Conservation (phyloP, 2,329 filamentous ascomycete genomes). For the Talaromyces sp. region DNA sequence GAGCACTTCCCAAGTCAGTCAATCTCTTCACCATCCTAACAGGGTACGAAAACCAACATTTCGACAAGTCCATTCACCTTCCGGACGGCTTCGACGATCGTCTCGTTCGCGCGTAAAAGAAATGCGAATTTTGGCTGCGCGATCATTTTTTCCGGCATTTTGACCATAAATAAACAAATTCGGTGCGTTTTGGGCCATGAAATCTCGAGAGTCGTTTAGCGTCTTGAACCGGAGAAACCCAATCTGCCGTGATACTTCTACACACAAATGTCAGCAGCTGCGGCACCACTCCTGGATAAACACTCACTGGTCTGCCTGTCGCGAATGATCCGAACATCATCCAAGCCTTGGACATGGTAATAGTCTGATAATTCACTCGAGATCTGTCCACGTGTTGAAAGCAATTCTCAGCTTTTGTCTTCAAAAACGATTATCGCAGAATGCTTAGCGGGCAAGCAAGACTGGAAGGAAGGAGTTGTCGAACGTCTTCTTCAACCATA, state of each 20-base stretch:
- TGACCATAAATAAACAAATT: conserved; percentile 46
- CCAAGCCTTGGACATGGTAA: conserved; percentile 48
- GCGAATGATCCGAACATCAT: conserved; percentile 54
- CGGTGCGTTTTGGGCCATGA: conserved; percentile 50
- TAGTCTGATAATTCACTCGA: conserved; percentile 49
- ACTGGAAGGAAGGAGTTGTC: conserved; percentile 29
- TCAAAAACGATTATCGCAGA: conserved; percentile 15
- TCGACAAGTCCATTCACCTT: conserved; percentile 55
- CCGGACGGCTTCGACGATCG: conserved; percentile 43
- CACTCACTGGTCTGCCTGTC: conserved; percentile 53
- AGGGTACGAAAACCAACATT: conserved; percentile 33
- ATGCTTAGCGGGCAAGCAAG: conserved; percentile 13
- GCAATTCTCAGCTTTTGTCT: conserved; percentile 37
- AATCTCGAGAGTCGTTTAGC: conserved; percentile 46
- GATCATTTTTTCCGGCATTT: conserved; percentile 34
- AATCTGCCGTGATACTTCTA: conserved; percentile 52
- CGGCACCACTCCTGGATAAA: background rate
- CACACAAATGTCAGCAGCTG: conserved; percentile 10
- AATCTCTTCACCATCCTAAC: background rate
- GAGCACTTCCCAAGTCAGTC: conserved; percentile 36
- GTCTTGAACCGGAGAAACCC: conserved; percentile 53
- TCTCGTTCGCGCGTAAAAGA: conserved; percentile 51
- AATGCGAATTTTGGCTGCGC: conserved; percentile 44
- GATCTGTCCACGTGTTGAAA: conserved; percentile 46
- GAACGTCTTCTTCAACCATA: conserved; percentile 49